A percentile compares a stretch with the other conserved stretches of the same genome.
Evolutionary conservation across 2,329 filamentous ascomycete genomes (phyloP).

Genomic region (Colletotrichum lupini): DNA sequence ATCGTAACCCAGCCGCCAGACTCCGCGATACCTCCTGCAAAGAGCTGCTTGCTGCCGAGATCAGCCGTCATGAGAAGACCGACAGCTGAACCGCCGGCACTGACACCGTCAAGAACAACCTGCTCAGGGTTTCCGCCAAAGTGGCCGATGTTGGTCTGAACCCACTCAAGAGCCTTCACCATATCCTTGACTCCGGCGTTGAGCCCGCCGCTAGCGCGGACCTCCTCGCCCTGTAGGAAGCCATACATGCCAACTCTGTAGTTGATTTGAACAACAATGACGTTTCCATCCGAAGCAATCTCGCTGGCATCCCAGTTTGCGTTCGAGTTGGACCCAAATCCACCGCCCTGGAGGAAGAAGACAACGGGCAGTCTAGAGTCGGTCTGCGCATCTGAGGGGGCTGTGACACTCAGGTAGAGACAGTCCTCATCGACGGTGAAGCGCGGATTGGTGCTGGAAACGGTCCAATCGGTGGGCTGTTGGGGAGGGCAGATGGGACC

Average conservation of each 20-base stretch:
- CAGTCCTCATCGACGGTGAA: constrained; percentile 69
- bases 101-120: constrained; percentile 76
- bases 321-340: constrained; percentile 63
- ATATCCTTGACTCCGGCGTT: constrained; percentile 37
- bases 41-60: constrained; percentile 60
- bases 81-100: constrained; percentile 74
- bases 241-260: constrained; percentile 82
- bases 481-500: constrained; percentile 46
- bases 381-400: constrained; percentile 63
- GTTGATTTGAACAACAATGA: constrained; percentile 79
- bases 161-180: constrained; percentile 74
- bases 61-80: constrained; percentile 70
- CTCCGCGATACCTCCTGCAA: constrained; percentile 62
- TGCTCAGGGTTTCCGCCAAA: constrained; percentile 78
- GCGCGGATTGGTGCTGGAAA: constrained; percentile 12
- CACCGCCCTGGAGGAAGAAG: constrained; percentile 69
- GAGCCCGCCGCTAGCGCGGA: constrained; percentile 25
- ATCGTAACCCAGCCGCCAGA: constrained; percentile 64
- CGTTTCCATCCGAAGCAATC: constrained; percentile 67
- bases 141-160: constrained; percentile 71
- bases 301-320: constrained; percentile 69
- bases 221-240: constrained; percentile 62
- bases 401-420: constrained; percentile 74
- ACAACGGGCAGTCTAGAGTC: constrained; percentile 71
- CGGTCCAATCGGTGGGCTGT: constrained; percentile 36